A percentile compares a stretch with the other conserved stretches of the same genome.
These are phyloP conservation scores for Candida schatavii DNA, from an alignment of 805 yeast genomes.

Conservation along the genomic window DNA sequence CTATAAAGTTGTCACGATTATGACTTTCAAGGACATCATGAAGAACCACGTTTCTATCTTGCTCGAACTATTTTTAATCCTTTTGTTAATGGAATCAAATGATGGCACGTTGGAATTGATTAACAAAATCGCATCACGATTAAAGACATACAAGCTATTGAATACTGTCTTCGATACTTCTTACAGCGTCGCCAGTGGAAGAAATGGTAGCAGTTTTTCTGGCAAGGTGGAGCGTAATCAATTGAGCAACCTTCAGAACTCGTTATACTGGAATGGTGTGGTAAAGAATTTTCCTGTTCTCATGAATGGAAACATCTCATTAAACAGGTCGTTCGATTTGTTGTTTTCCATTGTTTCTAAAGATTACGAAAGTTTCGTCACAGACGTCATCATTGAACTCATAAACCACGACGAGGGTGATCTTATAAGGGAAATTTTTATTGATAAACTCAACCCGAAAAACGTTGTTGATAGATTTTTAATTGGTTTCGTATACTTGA, in stretches of 20 bases:
- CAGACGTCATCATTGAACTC: conserved; percentile 31
- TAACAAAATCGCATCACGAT: conserved; percentile 20
- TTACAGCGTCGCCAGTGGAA: conserved; percentile 11
- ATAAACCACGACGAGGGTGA: conserved; percentile 31
- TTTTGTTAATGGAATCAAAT: conserved; percentile 32
- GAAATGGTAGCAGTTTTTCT: not conserved
- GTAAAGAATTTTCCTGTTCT: conserved; percentile 19
- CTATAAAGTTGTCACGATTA: conserved; percentile 21
- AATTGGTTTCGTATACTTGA: conserved; percentile 32
- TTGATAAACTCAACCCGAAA: conserved; percentile 37
- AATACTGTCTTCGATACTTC: conserved; percentile 25
- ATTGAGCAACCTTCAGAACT: conserved; percentile 20
- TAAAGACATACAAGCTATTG: conserved; percentile 23
- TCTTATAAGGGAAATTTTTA: conserved; percentile 42
- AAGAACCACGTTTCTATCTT: conserved; percentile 27
- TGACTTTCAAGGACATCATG: conserved; percentile 27
- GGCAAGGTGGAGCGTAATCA: conserved; percentile 9
- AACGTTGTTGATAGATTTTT: conserved; percentile 27
- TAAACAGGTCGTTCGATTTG: conserved; percentile 27
- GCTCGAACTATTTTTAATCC: conserved; percentile 25
- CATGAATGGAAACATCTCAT: conserved; percentile 15
- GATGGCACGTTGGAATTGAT: conserved; percentile 22
- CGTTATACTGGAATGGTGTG: conserved; percentile 30
- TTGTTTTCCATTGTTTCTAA: conserved; percentile 17
- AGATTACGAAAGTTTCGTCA: conserved; percentile 29